These are phyloP conservation scores for Xylariomycetidae sp. DNA, from an alignment of 2,329 filamentous ascomycete species.

Conservation along the genomic window DNA sequence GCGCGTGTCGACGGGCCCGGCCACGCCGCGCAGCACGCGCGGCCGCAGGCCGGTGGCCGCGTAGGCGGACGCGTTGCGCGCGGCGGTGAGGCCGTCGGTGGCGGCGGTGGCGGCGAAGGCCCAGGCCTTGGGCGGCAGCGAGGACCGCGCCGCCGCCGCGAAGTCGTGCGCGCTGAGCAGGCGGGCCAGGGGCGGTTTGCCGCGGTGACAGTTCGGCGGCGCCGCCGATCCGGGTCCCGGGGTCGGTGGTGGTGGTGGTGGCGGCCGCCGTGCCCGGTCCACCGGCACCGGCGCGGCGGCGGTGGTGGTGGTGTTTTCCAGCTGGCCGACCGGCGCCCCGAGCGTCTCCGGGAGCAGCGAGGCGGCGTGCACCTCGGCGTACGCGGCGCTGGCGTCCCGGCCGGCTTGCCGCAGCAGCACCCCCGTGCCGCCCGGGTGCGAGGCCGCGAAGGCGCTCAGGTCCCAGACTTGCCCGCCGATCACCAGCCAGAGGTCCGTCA, in stretches of 20 bases:
- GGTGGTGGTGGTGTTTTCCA: slow-evolving; percentile 43
- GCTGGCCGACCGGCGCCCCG: slow-evolving; percentile 39
- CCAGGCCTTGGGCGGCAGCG: slow-evolving; percentile 58
- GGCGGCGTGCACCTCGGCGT: slow-evolving; percentile 43
- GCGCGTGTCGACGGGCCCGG: slow-evolving; percentile 40
- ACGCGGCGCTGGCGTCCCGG: slow-evolving; percentile 46
- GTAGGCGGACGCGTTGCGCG: slow-evolving; percentile 49
- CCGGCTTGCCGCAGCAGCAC: slow-evolving; percentile 46
- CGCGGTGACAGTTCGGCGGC: slow-evolving; percentile 2
- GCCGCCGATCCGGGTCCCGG: slow-evolving; percentile 21
- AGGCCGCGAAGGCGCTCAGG: slow-evolving; percentile 53
- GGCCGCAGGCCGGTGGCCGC: slow-evolving; percentile 49
- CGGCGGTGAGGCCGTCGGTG: slow-evolving; percentile 53
- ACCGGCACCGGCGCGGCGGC: slow-evolving; percentile 39
- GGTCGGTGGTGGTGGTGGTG: slow-evolving; percentile 40
- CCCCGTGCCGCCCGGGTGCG: slow-evolving; percentile 31
- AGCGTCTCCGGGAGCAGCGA: slow-evolving; percentile 35
- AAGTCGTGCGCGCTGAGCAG: slow-evolving; percentile 58
- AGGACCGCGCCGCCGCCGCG: slow-evolving; percentile 46
- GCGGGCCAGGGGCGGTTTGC: slow-evolving; percentile 44
- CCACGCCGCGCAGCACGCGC: slow-evolving; percentile 36
- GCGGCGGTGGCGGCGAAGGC: slow-evolving; percentile 63
- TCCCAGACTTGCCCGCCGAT: slow-evolving; percentile 61
- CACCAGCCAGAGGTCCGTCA: slow-evolving; percentile 57
- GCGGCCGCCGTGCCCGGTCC: slow-evolving; percentile 28